Percentiles rank a stretch among this genome's conserved stretches.
Evolutionary conservation across 139 green algal genomes (phyloP).

Genomic region (Ettlia oleoabundans): DNA sequence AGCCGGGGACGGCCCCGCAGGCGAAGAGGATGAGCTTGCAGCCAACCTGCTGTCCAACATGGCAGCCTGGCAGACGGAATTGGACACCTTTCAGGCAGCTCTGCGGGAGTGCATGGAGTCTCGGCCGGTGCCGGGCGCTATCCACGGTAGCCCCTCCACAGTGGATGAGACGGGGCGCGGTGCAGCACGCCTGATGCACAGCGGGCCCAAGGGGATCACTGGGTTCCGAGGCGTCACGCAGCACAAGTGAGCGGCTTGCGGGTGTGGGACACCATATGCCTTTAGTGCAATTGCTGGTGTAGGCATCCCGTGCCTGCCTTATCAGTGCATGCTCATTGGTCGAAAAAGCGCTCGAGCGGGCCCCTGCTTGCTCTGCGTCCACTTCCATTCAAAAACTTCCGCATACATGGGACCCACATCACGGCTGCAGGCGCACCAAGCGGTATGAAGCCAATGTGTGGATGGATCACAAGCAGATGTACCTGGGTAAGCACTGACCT

Average conservation of each 20-base stretch:
- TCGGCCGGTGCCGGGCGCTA: not conserved
- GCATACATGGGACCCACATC: not conserved
- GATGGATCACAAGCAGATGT: conserved; percentile 41
- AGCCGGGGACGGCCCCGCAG: not conserved
- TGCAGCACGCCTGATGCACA: not conserved
- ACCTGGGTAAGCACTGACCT: not conserved
- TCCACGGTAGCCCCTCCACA: not conserved
- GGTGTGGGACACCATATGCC: not conserved
- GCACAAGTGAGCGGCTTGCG: conserved; percentile 5
- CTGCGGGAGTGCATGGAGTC: conserved; percentile 23
- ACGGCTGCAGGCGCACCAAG: conserved; percentile 21
- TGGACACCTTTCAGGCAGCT: conserved; percentile 22
- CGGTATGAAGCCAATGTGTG: conserved; percentile 31
- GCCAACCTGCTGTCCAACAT: conserved; percentile 37
- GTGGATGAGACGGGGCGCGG: not conserved
- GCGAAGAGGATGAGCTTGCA: conserved; percentile 17
- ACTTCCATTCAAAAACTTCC: not conserved
- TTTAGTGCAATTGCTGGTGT: too few species aligned
- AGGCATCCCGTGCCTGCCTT: too few species aligned
- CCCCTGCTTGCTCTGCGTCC: too few species aligned
- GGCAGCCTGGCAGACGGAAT: conserved; percentile 19
- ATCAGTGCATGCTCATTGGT: too few species aligned
- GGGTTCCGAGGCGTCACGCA: conserved; percentile 32
- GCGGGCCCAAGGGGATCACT: conserved; percentile 30
- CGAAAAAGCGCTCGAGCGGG: too few species aligned